Evolutionary conservation across 2,329 filamentous ascomycete genomes (phyloP), one percentile per base, ranked within the genome.

Genomic region (Alternaria brassicicola): DNA sequence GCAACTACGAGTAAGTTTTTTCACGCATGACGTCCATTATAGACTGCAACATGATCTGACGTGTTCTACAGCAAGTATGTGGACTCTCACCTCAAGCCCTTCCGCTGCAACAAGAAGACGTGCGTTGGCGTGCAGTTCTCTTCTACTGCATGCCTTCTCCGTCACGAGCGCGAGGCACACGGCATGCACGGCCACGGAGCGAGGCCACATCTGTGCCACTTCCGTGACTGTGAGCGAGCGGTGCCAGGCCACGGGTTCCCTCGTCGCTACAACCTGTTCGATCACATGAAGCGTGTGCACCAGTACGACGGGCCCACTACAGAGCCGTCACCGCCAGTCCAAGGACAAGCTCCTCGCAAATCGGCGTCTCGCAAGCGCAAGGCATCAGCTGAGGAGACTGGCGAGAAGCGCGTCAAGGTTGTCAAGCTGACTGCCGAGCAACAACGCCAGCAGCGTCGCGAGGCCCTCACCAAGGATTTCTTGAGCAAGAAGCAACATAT

Each of bases 221-320:
- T 94, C 78, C 84, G 89, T 26, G 92, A 91, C 61, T 98, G 94
- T 73, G 93, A 97, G 73, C 89, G 94, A 64, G 88, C 92, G 57
- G 83, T 89, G 31, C 82, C 86, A 23, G 93, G 92, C 69, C 92
- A 94, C 76, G 94, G 94, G 69, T 98, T 98, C 74, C 94, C 93
- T 35, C 89, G 94, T 70, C 89, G 93, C 71, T 98, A 95, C 92
- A 98, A 98, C 80, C 86, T 97, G 52, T 89, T 90, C 78, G 94
- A 98, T 80, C 94, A 98, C 84, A 97, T 97, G 93, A 92, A 92
- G 81, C 89, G 94, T 62, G 93, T 97, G 7, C 94, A 98, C 70
- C 85, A 86, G 65, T 86, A 85, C 70, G 82, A 73, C 38, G 73
- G 73, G 31, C 70, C 74, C 1, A 71, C 70, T 7, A 71, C 67